phyloP scores from a whole-genome alignment of 2,329 filamentous ascomycete genomes.

The Trichoderma sp. region DNA sequence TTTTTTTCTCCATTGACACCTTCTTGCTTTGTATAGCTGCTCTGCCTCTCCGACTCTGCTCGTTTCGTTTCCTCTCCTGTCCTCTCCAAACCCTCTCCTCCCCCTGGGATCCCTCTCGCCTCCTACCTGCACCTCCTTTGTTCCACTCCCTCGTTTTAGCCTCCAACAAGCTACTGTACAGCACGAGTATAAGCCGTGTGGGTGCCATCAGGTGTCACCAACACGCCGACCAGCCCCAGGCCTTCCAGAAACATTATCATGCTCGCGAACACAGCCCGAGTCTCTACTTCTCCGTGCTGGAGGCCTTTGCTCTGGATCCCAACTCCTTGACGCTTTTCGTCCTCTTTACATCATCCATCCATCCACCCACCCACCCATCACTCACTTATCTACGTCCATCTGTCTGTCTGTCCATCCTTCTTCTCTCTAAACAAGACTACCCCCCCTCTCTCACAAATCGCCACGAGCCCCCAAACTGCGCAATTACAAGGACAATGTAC shows the following conservation, averaged over 20 bases:
- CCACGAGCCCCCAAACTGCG: not conserved
- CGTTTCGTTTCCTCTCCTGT: not conserved
- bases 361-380: too few relatives aligned
- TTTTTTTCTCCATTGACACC: not conserved
- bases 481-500: not conserved
- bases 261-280: conserved; percentile 37
- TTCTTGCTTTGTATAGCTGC: not conserved
- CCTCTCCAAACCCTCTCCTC: not conserved
- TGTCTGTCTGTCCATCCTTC: not conserved
- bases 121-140: not conserved
- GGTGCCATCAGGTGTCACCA: conserved; percentile 18
- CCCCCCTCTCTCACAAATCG: not conserved
- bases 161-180: not conserved
- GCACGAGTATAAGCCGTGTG: conserved; percentile 8
- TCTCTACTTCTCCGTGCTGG: conserved; percentile 40
- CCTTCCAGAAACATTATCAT: conserved; percentile 34
- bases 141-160: not conserved
- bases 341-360: not conserved
- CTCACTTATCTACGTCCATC: too few relatives aligned
- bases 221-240: conserved; percentile 11
- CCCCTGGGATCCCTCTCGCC: not conserved
- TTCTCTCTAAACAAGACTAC: not conserved
- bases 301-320: conserved; percentile 40
- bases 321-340: conserved; percentile 36
- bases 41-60: not conserved